These are phyloP conservation scores for Rosa hybrid DNA, from an alignment of 331 rosid species.

Conservation along the genomic window DNA sequence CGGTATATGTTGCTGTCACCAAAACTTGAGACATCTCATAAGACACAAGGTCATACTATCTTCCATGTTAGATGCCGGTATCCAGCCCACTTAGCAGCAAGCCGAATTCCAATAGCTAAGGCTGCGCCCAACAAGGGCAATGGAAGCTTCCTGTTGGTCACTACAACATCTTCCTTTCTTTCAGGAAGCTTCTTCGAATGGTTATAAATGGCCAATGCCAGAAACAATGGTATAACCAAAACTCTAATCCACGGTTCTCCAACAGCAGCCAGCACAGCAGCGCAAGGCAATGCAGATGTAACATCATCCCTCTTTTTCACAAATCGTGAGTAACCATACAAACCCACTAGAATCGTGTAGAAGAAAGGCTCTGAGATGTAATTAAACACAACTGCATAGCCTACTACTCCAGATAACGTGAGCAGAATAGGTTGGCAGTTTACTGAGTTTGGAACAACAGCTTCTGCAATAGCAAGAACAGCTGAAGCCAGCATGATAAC, in stretches of 20 bases:
- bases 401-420: slow-evolving; percentile 68
- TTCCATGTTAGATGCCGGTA: slow-evolving; percentile 93
- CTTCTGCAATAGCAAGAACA: slow-evolving; percentile 78
- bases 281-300: slow-evolving; percentile 76
- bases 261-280: slow-evolving; percentile 77
- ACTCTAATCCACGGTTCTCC: slow-evolving; percentile 94
- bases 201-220: slow-evolving; percentile 59
- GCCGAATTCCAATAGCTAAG: slow-evolving; percentile 70
- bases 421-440: slow-evolving; percentile 69
- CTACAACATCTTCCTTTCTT: slow-evolving; percentile 43
- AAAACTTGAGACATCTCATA: not conserved
- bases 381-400: slow-evolving; percentile 76
- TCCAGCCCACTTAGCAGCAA: slow-evolving; percentile 88
- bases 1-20: not conserved
- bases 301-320: slow-evolving; percentile 65
- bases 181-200: slow-evolving; percentile 48
- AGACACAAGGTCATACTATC: slow-evolving; percentile 34
- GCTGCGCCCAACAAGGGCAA: slow-evolving; percentile 67
- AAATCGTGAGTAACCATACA: slow-evolving; percentile 63
- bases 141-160: slow-evolving; percentile 45
- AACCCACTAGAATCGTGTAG: slow-evolving; percentile 72
- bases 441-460: slow-evolving; percentile 59
- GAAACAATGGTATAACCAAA: slow-evolving; percentile 57
- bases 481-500: slow-evolving; percentile 61
- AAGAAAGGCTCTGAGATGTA: slow-evolving; percentile 80